A percentile compares a stretch with the other conserved stretches of the same genome.
Evolutionary conservation across 2,329 filamentous ascomycete genomes (phyloP).

Genomic region (Trichoderma lentiforme): DNA sequence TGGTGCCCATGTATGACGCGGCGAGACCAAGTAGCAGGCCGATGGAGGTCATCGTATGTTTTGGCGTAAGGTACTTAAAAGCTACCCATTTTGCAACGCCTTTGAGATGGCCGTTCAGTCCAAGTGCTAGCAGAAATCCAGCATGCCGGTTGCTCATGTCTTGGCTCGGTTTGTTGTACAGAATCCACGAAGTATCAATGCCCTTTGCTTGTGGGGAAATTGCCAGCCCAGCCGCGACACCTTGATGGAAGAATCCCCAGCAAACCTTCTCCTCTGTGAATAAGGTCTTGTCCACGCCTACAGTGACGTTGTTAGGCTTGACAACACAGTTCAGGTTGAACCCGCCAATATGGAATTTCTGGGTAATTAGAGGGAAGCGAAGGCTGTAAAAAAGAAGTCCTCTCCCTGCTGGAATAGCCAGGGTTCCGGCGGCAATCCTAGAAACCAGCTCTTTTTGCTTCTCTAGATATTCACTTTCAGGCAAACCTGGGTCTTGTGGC

Average conservation of each 20-base stretch:
- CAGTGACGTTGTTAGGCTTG: conserved; percentile 85
- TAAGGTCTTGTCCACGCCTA: conserved; percentile 82
- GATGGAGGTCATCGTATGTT: conserved; percentile 98
- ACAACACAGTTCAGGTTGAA: conserved; percentile 92
- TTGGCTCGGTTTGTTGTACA: conserved; percentile 87
- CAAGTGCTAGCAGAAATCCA: conserved; percentile 84
- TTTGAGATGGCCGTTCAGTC: conserved; percentile 91
- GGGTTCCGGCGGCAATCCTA: conserved; percentile 77
- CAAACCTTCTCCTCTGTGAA: conserved; percentile 96
- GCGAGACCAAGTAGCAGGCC: conserved; percentile 89
- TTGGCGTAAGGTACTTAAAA: conserved; percentile 98
- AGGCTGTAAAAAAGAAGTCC: conserved; percentile 86
- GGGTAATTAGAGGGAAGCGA: conserved; percentile 82
- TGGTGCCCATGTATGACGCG: conserved; percentile 91
- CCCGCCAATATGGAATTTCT: conserved; percentile 83
- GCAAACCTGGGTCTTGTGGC: conserved; percentile 70
- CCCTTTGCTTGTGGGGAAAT: conserved; percentile 87
- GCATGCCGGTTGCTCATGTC: conserved; percentile 96
- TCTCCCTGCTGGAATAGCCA: conserved; percentile 83
- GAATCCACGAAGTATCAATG: conserved; percentile 97
- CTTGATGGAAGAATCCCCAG: conserved; percentile 98
- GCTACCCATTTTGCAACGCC: conserved; percentile 95
- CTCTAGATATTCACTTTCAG: conserved; percentile 83
- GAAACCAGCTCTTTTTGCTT: conserved; percentile 89
- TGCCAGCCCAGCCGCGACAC: conserved; percentile 85